A percentile compares a stretch with the other conserved stretches of the same genome.
phyloP scores from a whole-genome alignment of 805 yeast species.

The Saccharomycopsis microspora region DNA sequence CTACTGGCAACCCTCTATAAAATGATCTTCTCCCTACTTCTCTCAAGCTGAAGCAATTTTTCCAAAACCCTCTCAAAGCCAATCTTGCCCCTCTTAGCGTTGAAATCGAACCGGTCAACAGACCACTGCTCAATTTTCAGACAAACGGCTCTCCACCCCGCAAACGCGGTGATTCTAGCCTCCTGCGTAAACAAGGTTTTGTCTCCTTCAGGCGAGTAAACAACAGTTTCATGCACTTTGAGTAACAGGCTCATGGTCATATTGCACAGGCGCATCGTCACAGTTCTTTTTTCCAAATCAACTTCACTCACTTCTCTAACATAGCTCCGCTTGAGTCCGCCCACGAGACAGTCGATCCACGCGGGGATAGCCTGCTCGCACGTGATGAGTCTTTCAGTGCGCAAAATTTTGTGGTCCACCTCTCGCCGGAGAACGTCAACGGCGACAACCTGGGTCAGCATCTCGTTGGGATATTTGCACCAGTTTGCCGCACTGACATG shows the following conservation, averaged over 20 bases:
- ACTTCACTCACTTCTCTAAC: conserved; percentile 87
- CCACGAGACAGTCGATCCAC: conserved; percentile 68
- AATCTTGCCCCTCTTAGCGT: conserved; percentile 67
- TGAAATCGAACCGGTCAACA: conserved; percentile 76
- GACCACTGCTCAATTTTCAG: conserved; percentile 89
- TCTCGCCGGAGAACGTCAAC: conserved; percentile 81
- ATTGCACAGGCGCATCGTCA: conserved; percentile 78
- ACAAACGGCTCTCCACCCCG: conserved; percentile 56
- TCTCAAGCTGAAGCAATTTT: not conserved
- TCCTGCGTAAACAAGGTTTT: conserved; percentile 64
- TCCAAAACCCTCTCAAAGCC: conserved; percentile 80
- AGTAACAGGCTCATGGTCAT: conserved; percentile 68
- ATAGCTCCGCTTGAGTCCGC: conserved; percentile 61
- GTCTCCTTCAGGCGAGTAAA: conserved; percentile 55
- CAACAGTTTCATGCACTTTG: conserved; percentile 79
- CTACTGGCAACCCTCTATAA: no score
- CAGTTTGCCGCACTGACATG: conserved; percentile 93
- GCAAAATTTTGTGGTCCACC: conserved; percentile 44
- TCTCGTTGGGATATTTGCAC: conserved; percentile 93
- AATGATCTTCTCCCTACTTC: no score
- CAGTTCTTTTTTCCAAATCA: conserved; percentile 49
- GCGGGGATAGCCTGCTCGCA: conserved; percentile 78
- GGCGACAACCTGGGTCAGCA: conserved; percentile 84
- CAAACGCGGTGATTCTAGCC: conserved; percentile 85
- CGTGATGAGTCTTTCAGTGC: conserved; percentile 81